Evolutionary conservation across 2,329 filamentous ascomycete genomes (phyloP), one percentile per base, ranked within the genome.

Genomic region (Fusarium odoratissimum): DNA sequence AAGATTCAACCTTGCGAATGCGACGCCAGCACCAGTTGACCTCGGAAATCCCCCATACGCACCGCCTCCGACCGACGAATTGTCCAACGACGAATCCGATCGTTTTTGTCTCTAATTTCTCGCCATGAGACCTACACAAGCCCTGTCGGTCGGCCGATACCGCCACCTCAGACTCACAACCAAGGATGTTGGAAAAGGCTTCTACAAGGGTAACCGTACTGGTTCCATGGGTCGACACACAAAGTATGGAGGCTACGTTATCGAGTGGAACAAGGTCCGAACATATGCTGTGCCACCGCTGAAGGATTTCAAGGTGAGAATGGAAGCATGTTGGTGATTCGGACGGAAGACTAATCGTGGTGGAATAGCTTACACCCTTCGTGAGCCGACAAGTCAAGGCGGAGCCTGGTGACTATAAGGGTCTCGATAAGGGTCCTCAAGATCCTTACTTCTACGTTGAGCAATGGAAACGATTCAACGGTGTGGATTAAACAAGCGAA

Each of bases 131-230:
- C 89, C 93, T 62, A 93, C 93, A 21, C 86, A 89, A 78, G 81
- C 85, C 72, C 91, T 97, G 78, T 87, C 88, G 76, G 85, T 90
- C 78, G 84, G 90, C 80, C 88, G 89, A 64, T 89, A 94, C 78
- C 89, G 91, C 83, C 94, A 95, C 79, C 86, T 95, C 66, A 88
- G 89, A 59, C 89, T 99, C 79, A 98, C 94, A 17, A 97, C 95
- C 75, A 99, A 99, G 85, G 92, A 96, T 83, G 92, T 95, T 81
- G 93, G 92, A 82, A 94, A 94, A 80, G 95, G 95, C 76, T 99
- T 92, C 90, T 99, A 99, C 90, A 98, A 98, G 88, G 96, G 96
- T 80, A 98, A 93, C 78, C 89, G 95, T 51, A 92, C 94, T 2
- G 96, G 96, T 4, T 91, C 93, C 45, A 95, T 97, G 91, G 96